phyloP scores from a whole-genome alignment of 345 rosid genomes.

The Eutrema yunnanense region DNA sequence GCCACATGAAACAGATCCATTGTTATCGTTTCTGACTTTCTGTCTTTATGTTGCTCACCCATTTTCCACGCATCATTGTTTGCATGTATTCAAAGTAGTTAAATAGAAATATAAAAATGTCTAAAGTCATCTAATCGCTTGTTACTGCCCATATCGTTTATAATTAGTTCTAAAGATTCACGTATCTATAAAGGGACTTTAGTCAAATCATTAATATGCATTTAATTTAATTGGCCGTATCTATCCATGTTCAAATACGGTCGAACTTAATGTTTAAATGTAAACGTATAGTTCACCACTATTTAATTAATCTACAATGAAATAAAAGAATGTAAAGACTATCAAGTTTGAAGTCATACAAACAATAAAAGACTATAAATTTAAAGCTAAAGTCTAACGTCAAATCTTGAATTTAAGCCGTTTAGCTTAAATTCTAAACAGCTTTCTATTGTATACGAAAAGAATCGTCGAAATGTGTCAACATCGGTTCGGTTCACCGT shows the following conservation, averaged over 20 bases:
- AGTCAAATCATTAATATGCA: neutral
- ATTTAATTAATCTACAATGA: neutral
- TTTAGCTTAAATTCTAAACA: neutral
- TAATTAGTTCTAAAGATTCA: slow-evolving; percentile 11
- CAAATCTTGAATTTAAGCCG: neutral
- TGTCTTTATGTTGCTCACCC: too few relatives aligned
- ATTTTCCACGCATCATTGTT: too few relatives aligned
- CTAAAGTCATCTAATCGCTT: neutral
- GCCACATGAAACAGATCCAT: too few relatives aligned
- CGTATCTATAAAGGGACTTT: slow-evolving; percentile 9
- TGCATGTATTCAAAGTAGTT: too few relatives aligned
- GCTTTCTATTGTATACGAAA: too few relatives aligned
- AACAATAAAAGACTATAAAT: neutral
- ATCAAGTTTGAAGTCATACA: neutral
- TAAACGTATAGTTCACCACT: neutral
- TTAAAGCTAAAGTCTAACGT: neutral
- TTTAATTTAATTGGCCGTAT: neutral
- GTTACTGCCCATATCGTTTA: slow-evolving; percentile 17
- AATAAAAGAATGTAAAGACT: neutral
- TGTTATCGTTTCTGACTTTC: too few relatives aligned
- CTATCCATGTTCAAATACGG: neutral
- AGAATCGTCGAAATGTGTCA: neutral
- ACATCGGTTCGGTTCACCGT: neutral
- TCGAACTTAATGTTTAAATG: neutral
- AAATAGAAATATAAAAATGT: neutral